Base-by-base conservation (phyloP, 805 yeast species). In the Kodamaea fukazawae region DNA sequence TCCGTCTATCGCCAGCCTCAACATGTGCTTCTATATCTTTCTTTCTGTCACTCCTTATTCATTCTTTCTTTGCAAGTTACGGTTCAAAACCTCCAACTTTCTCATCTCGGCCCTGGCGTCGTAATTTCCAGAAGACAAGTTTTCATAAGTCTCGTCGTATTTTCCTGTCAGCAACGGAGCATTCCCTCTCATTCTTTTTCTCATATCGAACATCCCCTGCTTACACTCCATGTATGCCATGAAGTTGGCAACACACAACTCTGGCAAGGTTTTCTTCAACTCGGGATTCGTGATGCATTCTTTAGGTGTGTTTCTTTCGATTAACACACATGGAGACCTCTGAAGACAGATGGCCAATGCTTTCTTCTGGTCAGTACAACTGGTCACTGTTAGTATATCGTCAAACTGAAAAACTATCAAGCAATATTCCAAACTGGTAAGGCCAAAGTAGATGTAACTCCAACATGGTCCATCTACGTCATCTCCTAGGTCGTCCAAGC, bases 331-430 rank as follows among this genome's bases (percentile, higher is more conserved):
- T 11, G 98, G 98, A 4, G 97, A 89, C 55, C 97, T 77, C 61
- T 91, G 99, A 35, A 91, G 73, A 60, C 99, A 91, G 14, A 91
- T 81, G 7, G 98, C 98, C 42, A 93, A 86, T n/a, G 95, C 96
- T 52, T 79, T 88, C 55, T 90, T 79, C 58, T 91, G 95, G 62
- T 91, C 99, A 55, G 86, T 83, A 61, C 99, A 91, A 72, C 96
- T 89, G 44, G 23, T 20, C 8, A 6, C 23, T 20, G 23, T 20
- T 20, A 20, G 23, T 20, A 20, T 6, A 20, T 20, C 8, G 23
- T n/a, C n/a, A n/a, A n/a, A n/a, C n/a, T n/a, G n/a, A n/a, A n/a
- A n/a, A n/a, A n/a, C n/a, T n/a, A n/a, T n/a, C n/a, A n/a, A n/a
- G n/a, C n/a, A n/a, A n/a, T n/a, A n/a, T n/a, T n/a, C n/a, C n/a